Evolutionary conservation across 31 red algal genomes (phyloP), one percentile per base, ranked within the genome.

Genomic region (Asparagopsis taxiformis): DNA sequence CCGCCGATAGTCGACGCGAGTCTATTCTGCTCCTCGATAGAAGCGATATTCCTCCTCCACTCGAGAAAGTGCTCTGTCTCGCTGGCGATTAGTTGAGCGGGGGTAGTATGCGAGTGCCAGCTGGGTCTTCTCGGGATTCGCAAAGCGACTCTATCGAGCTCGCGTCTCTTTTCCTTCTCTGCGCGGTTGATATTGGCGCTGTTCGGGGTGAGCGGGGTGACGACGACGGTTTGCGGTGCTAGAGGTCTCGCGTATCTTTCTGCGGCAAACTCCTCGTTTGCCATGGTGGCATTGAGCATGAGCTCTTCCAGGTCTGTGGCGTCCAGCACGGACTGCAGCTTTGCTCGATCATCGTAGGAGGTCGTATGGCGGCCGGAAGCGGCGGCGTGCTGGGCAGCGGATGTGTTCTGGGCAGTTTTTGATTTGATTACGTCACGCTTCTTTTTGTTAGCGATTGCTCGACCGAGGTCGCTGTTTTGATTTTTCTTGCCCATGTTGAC

Each of bases 81-180:
- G 1, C 56, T 64, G 24, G 15, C 38, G 55, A 74, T 75, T 15
- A 97, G 54, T 52, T 79, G 38, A 11, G 61, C 70, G 34, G 58
- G 49, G 4, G 74, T 65, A 31, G 75, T 93, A 9, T 38, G 43
- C 11, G 44, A 43, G 30, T 74, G 62, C 94, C 94, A 97, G 17
- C 24, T 52, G 0, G 94, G 94, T 9, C 94, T 74, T 55, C 89
- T 53, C 61, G 94, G 94, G 31, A 97, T 89, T 54, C 79, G 28
- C 58, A 97, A 59, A 44, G 58, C 62, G 23, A 51, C 62, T 17
- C 55, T 11, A 23, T 85, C 57, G 6, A 82, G 43, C 62, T 65
- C 68, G 28, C 68, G 60, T 52, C 74, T 28, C n/a, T 65, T 62
- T 10, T 31, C 86, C 19, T 23, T 31, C 37, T 69, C 86, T 46